Evolutionary conservation across 1,284 basidiomycete genomes (phyloP).

Genomic region (Pseudomicrostroma phylloplanum): DNA sequence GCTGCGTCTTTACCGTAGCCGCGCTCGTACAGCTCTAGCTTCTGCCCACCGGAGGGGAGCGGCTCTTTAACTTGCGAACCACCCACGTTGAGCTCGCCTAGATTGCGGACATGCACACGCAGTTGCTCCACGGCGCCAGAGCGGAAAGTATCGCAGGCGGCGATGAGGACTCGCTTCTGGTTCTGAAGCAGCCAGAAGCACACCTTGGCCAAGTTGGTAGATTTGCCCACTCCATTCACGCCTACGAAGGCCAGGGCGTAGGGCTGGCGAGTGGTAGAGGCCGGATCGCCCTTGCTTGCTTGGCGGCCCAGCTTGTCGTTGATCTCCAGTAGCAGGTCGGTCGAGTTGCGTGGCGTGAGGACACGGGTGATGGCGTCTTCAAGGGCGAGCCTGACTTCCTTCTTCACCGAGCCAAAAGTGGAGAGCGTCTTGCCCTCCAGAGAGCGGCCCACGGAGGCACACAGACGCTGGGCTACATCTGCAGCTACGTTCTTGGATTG

Average conservation of each 20-base stretch:
- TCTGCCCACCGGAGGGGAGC: constrained; percentile 48
- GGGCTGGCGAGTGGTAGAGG: constrained; percentile 59
- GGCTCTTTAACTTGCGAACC: constrained; percentile 18
- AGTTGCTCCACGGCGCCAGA: constrained; percentile 97
- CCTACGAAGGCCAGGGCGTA: constrained; percentile 96
- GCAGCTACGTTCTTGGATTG: constrained; percentile 98
- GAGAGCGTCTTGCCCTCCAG: constrained; percentile 67
- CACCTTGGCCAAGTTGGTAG: constrained; percentile 94
- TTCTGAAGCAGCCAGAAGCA: constrained; percentile 99
- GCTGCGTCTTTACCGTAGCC: constrained; percentile 99
- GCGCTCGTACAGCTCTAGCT: constrained; percentile 86
- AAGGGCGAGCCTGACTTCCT: constrained; percentile 75
- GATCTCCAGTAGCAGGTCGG: constrained; percentile 76
- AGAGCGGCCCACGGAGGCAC: constrained; percentile 80
- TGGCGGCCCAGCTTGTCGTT: constrained; percentile 48
- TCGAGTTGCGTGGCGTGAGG: constrained; percentile 90
- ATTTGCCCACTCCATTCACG: constrained; percentile 99
- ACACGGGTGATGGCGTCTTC: constrained; percentile 84
- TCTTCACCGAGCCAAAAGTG: constrained; percentile 59
- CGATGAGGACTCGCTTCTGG: constrained; percentile 82
- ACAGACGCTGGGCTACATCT: constrained; percentile 88
- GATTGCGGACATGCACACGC: constrained; percentile 88
- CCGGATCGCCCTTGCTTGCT: constrained; percentile 36
- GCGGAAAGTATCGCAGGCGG: constrained; percentile 97
- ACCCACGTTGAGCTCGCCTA: constrained; percentile 66